Evolutionary conservation across 768 basidiomycete genomes (phyloP), one percentile per base, ranked within the genome.

Genomic region (Xanthoconium purpureum): DNA sequence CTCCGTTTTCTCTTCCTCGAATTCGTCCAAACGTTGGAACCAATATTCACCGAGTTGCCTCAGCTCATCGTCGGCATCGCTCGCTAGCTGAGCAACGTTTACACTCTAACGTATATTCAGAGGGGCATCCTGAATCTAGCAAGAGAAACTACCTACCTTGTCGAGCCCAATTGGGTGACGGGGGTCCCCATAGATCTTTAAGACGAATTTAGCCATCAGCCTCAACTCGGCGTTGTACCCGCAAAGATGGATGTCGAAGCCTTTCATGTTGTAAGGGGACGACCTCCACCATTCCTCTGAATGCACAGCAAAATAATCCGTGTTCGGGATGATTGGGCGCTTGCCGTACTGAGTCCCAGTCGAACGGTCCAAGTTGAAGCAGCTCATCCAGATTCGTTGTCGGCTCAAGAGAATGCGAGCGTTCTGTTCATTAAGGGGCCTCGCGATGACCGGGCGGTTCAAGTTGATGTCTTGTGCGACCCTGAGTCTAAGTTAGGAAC

Each of bases 401-500:
- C 94, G 86, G 67, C 94, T 96, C 53, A 94, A 81, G 73, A 94
- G 83, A 73, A 94, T 89, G 39, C 94, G 83, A 8, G 88, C 88
- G 56, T 90, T 87, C 54, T 81, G 81, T 69, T 94, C 91, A 63
- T 91, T 91, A 14, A 84, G 74, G 10, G 89, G 87, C 62, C 87
- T 84, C 28, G 85, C 84, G 2, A 84, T 84, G 42, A 80, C 79
- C 2, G 89, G 89, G 32, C 88, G 79, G 63, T 97, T 90, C 37
- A 98, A 78, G 64, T 95, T 94, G 24, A 98, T 78, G 68, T 96
- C 94, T 28, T 86, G 91, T 1, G 94, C 94, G 56, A 91, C 84
- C 58, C 94, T 94, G 53, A 47, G 15, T 46, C 50, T 15, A n/a
- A 50, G 48, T 61, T 37, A 63, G 52, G 47, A 60, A 37, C 45